A percentile compares a stretch with the other conserved stretches of the same genome.
Evolutionary conservation across 2,329 filamentous ascomycete genomes (phyloP).

Genomic region (Colletotrichum navitas): DNA sequence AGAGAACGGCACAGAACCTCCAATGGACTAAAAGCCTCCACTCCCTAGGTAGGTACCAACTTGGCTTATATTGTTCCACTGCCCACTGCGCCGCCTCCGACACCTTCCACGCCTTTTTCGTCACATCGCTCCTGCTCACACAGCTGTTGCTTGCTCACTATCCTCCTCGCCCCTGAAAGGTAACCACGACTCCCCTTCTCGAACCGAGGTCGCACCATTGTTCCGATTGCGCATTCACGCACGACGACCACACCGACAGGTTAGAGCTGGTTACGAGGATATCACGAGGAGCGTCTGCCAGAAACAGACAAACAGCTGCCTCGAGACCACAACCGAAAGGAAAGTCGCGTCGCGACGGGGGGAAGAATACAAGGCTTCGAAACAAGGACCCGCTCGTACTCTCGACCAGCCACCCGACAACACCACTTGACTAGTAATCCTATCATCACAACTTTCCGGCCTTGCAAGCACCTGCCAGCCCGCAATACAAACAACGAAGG

Average conservation of each 20-base stretch:
- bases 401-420: conserved; percentile 22
- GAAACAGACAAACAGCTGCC: neutral
- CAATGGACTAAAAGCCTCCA: conserved; percentile 29
- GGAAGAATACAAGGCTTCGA: conserved; percentile 20
- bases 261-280: neutral
- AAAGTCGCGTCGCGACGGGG: conserved; percentile 21
- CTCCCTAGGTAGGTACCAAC: conserved; percentile 22
- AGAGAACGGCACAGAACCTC: conserved; percentile 25
- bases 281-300: neutral
- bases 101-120: conserved; percentile 17
- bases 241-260: neutral
- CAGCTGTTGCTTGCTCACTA: conserved; percentile 13
- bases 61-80: conserved; percentile 38
- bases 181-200: neutral
- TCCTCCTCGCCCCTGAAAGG: neutral
- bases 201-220: neutral
- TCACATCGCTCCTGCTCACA: conserved; percentile 17
- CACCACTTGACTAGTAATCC: conserved; percentile 1
- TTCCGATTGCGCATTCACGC: neutral
- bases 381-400: conserved; percentile 22
- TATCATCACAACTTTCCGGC: neutral
- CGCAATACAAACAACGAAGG: neutral
- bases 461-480: neutral
- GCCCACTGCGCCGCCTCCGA: conserved; percentile 22
- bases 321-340: neutral